Conservation (phyloP, 805 yeast genomes). For the Zygoascus tannicola region DNA sequence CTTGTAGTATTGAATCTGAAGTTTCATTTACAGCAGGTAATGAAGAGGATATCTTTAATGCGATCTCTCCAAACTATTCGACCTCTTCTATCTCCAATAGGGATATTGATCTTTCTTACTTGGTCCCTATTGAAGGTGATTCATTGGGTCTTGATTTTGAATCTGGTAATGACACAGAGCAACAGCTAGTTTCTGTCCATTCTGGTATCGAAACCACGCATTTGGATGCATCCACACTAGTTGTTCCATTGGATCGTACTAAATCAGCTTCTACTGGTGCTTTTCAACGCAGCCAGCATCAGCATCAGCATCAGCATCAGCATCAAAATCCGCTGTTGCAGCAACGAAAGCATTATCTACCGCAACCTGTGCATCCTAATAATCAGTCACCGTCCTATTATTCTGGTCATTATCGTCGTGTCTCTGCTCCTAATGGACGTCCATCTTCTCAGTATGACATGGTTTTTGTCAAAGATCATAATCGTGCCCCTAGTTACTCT, state of each 20-base stretch:
- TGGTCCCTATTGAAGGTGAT: conserved; percentile 4
- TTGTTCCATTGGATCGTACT: too few relatives aligned
- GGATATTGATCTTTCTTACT: conserved; percentile 4
- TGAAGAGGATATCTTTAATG: background rate
- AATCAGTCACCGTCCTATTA: background rate
- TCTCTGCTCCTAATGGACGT: background rate
- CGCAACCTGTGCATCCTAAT: conserved; percentile 3
- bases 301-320: conserved; percentile 6
- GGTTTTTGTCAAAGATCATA: conserved; percentile 4
- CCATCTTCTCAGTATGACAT: background rate
- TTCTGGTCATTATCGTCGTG: conserved; percentile 3
- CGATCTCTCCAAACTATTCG: background rate
- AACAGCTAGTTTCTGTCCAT: too few relatives aligned
- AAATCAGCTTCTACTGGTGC: too few relatives aligned
- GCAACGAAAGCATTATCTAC: too few relatives aligned
- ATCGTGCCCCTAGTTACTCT: conserved; percentile 11
- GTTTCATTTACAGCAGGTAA: background rate
- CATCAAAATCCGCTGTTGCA: conserved; percentile 16
- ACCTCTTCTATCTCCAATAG: conserved; percentile 1
- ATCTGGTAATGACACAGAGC: background rate
- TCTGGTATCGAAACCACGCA: too few relatives aligned
- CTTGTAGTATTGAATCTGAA: background rate
- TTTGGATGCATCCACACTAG: too few relatives aligned
- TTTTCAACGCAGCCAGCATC: too few relatives aligned
- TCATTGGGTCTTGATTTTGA: conserved; percentile 9